A percentile compares a stretch with the other conserved stretches of the same genome.
phyloP scores from a whole-genome alignment of 179 eudicot species.

The Monotropa hypopitys region DNA sequence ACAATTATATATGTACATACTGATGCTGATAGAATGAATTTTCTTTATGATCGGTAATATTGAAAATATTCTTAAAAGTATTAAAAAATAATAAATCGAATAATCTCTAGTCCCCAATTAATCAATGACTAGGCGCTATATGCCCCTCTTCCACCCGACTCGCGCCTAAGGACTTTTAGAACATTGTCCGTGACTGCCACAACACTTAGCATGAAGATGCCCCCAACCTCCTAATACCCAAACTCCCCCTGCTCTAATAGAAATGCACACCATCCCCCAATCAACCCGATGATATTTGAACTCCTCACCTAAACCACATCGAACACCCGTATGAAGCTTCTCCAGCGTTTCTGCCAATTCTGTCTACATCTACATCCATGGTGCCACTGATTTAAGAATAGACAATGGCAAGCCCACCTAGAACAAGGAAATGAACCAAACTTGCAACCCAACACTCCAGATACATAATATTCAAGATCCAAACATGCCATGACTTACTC shows the following conservation, averaged over 20 bases:
- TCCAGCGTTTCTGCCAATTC: background rate
- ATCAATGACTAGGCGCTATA: no score
- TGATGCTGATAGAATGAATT: no score
- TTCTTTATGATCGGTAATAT: no score
- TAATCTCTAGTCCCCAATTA: background rate
- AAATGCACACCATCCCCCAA: background rate
- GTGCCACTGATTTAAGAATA: background rate
- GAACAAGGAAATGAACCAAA: background rate
- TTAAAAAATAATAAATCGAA: no score
- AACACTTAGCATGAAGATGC: background rate
- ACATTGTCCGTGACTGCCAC: background rate
- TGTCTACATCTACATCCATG: background rate
- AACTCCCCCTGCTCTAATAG: background rate
- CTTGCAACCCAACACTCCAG: background rate
- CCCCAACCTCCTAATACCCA: background rate
- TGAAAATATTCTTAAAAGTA: no score
- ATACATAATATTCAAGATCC: background rate
- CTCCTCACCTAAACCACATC: background rate
- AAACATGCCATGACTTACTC: background rate
- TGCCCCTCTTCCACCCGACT: no score
- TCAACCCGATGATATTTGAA: background rate
- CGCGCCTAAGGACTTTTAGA: no score
- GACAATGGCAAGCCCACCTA: background rate
- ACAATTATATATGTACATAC: no score
- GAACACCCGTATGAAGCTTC: no score